phyloP scores from a whole-genome alignment of 768 basidiomycete species.

The Boletus barrowsii region DNA sequence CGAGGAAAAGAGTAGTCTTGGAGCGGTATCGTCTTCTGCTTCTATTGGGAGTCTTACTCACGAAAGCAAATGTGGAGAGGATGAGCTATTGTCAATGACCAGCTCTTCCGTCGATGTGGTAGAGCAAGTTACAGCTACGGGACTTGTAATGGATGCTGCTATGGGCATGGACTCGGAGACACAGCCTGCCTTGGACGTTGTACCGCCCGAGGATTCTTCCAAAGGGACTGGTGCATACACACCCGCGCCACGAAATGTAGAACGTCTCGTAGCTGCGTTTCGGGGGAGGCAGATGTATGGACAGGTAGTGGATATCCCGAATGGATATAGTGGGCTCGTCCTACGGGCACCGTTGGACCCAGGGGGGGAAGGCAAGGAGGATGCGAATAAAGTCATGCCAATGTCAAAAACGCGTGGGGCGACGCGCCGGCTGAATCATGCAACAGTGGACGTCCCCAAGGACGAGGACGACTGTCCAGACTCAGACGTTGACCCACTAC shows the following conservation, averaged over 20 bases:
- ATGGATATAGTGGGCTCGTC: slow-evolving; percentile 67
- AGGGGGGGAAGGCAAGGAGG: slow-evolving; percentile 16
- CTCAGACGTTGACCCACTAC: neutral
- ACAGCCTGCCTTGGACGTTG: slow-evolving; percentile 3
- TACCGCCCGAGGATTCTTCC: neutral
- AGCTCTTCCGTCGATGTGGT: neutral
- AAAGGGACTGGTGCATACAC: neutral
- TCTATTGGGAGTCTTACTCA: neutral
- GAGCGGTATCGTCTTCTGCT: slow-evolving; percentile 5
- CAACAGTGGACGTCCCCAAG: slow-evolving; percentile 24
- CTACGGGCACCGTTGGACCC: slow-evolving; percentile 35
- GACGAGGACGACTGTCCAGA: slow-evolving; percentile 17
- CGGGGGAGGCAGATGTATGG: slow-evolving; percentile 76
- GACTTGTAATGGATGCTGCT: neutral
- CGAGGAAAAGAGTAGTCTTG: slow-evolving; percentile 4
- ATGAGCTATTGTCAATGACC: neutral
- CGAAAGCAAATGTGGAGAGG: neutral
- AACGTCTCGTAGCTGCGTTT: slow-evolving; percentile 57
- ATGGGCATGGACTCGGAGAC: slow-evolving; percentile 10
- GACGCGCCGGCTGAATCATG: slow-evolving; percentile 22
- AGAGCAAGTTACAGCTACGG: neutral
- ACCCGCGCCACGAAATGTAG: neutral
- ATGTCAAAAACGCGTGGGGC: slow-evolving; percentile 11
- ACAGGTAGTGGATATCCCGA: slow-evolving; percentile 54
- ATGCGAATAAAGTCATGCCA: slow-evolving; percentile 2